Conservation (phyloP, 495 filamentous ascomycete species). For the Talaromyces proteolyticus region DNA sequence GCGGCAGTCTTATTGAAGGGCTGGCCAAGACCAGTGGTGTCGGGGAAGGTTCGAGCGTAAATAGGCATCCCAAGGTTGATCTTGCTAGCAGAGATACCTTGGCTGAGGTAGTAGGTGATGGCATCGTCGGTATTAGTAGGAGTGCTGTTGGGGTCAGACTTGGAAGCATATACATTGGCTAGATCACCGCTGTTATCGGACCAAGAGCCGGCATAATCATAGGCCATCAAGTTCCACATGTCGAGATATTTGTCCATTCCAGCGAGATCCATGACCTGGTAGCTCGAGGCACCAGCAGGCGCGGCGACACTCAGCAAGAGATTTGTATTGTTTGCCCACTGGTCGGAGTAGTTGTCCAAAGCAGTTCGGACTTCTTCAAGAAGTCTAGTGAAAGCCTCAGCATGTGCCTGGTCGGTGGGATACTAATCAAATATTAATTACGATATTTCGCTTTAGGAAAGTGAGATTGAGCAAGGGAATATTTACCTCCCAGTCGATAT, state of each 20-base stretch:
- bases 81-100: constrained; percentile 59
- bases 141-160: constrained; percentile 50
- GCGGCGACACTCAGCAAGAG: constrained; percentile 66
- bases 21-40: constrained; percentile 66
- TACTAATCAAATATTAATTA: constrained; percentile 14
- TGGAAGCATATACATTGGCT: constrained; percentile 63
- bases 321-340: constrained; percentile 37
- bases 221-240: constrained; percentile 74
- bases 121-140: constrained; percentile 41
- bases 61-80: constrained; percentile 83
- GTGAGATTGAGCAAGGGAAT: not conserved
- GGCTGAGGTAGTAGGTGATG: constrained; percentile 52
- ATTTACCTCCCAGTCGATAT: constrained; percentile 56
- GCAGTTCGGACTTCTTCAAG: constrained; percentile 51
- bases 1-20: constrained; percentile 63
- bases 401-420: constrained; percentile 40
- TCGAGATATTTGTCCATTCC: constrained; percentile 67
- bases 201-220: constrained; percentile 79
- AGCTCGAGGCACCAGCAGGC: constrained; percentile 51
- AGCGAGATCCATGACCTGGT: constrained; percentile 49
- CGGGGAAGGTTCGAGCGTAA: constrained; percentile 79
- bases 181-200: constrained; percentile 67
- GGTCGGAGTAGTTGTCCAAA: constrained; percentile 55
- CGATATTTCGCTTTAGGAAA: not conserved
- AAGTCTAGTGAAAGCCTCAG: constrained; percentile 55